phyloP scores from a whole-genome alignment of 2,329 filamentous ascomycete species.

The Penicillium hesseltinei region DNA sequence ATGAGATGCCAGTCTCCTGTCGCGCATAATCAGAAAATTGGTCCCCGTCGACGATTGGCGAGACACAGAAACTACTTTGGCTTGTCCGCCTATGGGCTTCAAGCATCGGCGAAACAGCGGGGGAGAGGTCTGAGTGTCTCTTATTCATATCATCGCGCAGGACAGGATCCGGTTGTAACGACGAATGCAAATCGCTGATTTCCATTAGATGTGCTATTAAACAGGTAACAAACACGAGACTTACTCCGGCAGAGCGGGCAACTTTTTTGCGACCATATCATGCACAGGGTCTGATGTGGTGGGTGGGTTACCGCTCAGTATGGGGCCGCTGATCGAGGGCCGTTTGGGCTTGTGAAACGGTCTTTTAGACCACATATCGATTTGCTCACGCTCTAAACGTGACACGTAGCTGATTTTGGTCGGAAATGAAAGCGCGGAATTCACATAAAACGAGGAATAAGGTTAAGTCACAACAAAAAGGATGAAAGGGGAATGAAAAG shows the following conservation, averaged over 20 bases:
- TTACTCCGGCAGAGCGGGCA: conserved; percentile 30
- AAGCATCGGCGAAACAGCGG: conserved; percentile 14
- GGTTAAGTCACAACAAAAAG: not conserved
- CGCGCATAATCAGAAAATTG: conserved; percentile 4
- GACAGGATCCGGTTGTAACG: conserved; percentile 3
- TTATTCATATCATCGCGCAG: conserved; percentile 2
- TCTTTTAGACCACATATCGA: conserved; percentile 56
- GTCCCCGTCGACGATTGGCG: conserved; percentile 17
- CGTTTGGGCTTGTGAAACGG: conserved; percentile 47
- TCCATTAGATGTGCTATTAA: not conserved
- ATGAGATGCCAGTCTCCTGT: conserved; percentile 4
- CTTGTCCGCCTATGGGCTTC: conserved; percentile 10
- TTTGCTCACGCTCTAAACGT: conserved; percentile 7
- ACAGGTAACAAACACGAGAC: not conserved
- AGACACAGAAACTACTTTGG: conserved; percentile 24
- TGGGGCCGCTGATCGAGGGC: conserved; percentile 46
- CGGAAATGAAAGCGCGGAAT: not conserved
- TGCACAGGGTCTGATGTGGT: conserved; percentile 33
- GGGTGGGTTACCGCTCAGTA: conserved; percentile 45
- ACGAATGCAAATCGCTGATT: conserved; percentile 10
- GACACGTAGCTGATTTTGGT: not conserved
- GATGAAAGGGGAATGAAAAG: not conserved
- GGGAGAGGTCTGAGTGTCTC: conserved; percentile 17
- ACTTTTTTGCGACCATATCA: conserved; percentile 29
- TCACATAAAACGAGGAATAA: not conserved